Evolutionary conservation across 2,329 filamentous ascomycete genomes (phyloP), one percentile per base, ranked within the genome.

Genomic region (Aquanectria penicillioides): DNA sequence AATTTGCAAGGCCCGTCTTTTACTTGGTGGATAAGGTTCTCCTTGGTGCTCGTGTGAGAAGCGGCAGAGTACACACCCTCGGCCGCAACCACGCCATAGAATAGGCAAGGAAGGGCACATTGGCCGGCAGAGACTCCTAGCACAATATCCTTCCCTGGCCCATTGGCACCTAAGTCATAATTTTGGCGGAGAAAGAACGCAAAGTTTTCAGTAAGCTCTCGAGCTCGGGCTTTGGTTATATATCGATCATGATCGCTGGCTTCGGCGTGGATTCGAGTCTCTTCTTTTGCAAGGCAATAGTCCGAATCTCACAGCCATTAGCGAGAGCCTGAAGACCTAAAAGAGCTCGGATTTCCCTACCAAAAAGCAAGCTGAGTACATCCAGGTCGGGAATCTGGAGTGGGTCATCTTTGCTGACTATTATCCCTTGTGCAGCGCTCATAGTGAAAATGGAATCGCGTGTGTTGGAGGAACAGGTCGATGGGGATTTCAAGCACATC

Each of bases 11-110:
- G 69, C 0, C 77, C 77, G 40, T 80, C 74, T 2, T 64, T 63
- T 25, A 80, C 64, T 64, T 81, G 77, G 28, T 80, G 76, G 3
- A 78, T 77, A 8, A 88, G 71, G 22, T 88, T 86, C 3, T 75
- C 65, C 1, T 78, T 74, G 0, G 84, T 86, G 4, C 78, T 80
- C 0, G 79, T 77, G 0, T 83, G 76, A 41, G 78, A 82, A 0
- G 83, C 83, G 5, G 83, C 81, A 6, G 82, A 84, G 64, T 85
- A 88, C 20, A 89, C 79, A 13, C 84, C 86, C 1, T 81, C 85
- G 2, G 85, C 84, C 5, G 83, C 86, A 44, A 89, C 77, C 47
- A 86, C 80, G 10, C 80, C 82, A 62, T 79, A 87, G 66, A 85
- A 84, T 2, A 85, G 62, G 8, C 80, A 75, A 0, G 84, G 80